Conservation (phyloP, 345 rosid species). For the Luvunga scandens region DNA sequence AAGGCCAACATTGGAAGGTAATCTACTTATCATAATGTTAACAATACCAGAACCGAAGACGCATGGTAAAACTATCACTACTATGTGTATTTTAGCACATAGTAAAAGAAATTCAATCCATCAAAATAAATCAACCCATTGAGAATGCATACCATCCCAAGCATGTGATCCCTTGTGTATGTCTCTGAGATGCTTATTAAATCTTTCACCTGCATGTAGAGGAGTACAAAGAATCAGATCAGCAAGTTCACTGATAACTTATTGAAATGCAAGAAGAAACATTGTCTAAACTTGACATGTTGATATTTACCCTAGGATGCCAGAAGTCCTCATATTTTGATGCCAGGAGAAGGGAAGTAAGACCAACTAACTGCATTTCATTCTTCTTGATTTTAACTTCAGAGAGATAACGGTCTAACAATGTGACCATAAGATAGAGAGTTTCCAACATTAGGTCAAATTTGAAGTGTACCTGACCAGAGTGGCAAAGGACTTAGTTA, state of each 20-base stretch:
- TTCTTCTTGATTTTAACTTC: slow-evolving; percentile 65
- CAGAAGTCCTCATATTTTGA: slow-evolving; percentile 96
- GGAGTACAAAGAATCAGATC: not conserved
- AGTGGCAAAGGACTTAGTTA: slow-evolving; percentile 1
- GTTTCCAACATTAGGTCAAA: slow-evolving; percentile 91
- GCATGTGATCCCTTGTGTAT: slow-evolving; percentile 73
- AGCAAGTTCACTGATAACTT: not conserved
- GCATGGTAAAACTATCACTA: not conserved
- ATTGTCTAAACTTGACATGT: not conserved
- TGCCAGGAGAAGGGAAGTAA: slow-evolving; percentile 77
- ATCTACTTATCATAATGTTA: not conserved
- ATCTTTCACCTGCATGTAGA: slow-evolving; percentile 68
- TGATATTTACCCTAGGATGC: slow-evolving; percentile 81
- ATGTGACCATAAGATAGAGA: slow-evolving; percentile 73
- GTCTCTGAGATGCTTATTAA: slow-evolving; percentile 80
- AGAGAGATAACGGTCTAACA: slow-evolving; percentile 81
- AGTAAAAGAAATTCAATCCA: not conserved
- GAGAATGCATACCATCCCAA: slow-evolving; percentile 55
- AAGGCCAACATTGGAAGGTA: too few species aligned
- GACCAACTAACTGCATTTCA: slow-evolving; percentile 93
- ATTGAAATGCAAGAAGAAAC: not conserved
- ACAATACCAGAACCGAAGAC: not conserved
- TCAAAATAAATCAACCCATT: not conserved
- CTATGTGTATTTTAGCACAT: not conserved
- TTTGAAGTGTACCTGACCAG: slow-evolving; percentile 75